Base-by-base conservation (phyloP, 2,329 filamentous ascomycete species). In the Fusarium secorum region DNA sequence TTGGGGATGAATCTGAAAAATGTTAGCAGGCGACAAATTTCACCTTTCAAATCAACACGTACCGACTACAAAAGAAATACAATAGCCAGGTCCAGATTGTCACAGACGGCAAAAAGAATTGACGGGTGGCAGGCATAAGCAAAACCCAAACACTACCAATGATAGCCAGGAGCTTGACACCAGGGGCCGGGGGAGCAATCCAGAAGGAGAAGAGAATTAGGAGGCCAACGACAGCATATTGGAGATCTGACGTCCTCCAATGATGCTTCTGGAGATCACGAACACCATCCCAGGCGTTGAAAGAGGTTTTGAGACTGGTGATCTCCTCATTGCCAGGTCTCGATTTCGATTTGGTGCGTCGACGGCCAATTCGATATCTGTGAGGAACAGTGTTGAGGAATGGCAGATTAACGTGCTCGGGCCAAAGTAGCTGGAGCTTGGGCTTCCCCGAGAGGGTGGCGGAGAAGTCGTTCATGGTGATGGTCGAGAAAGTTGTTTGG, bases 51-150 rank as follows among this genome's bases (percentile, higher is more conserved):
- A 26, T 4, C 15, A 38, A 33, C 22, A 49, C 93, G 85, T 89
- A 97, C 94, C 95, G 92, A 85, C 93, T 96, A 71, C 91, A 91
- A 81, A 96, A 97, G 84, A 97, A 98, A 80, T 97, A 93, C 52
- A 98, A 84, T 42, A 98, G 85, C 89, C 95, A 98, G 28, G 90
- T 91, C 80, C 93, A 91, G 71, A 97, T 93, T 11, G 93, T 91
- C 65, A 96, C 85, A 57, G 94, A 94, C 14, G 95, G 95, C 44
- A 97, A 85, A 79, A 97, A 94, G 81, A 98, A 97, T 80, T 98
- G 95, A 71, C 93, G 88, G 7, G 95, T 97, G 54, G 93, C 87
- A 11, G 95, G 95, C 80, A 97, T 88, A 46, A 95, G 84, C 41
- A 97, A 84, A 35, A 94, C 89, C 73, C 89, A 84, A 65, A 91